Evolutionary conservation across 192 early-diverging fungal genomes (phyloP), one percentile per base, ranked within the genome.

Genomic region (Phlyctochytrium planicorne): DNA sequence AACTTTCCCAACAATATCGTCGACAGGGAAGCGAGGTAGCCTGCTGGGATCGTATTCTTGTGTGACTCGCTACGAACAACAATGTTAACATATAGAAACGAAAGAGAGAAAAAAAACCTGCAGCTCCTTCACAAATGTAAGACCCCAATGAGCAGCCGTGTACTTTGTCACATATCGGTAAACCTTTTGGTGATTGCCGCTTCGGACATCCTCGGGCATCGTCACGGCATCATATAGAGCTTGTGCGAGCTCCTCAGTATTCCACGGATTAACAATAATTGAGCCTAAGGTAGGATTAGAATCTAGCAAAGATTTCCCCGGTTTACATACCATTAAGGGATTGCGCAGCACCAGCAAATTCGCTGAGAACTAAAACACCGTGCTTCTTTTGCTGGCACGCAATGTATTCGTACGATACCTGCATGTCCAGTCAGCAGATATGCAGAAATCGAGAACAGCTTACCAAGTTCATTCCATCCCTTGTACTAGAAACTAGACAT

Each of bases 391-490:
- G 80, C 53, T 64, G 36, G 31, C n/a, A 66, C 4, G 32, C 50
- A 53, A 74, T 52, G 30, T 33, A 12, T 3, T 4, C 30, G 50
- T 65, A 66, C 10, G 40, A 47, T 6, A 47, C 40, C 40, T 47
- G 6, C 6, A 47, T 47, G n/a, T n/a, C 20, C 6, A 20, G 20
- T 47, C 20, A 47, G 40, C 6, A 6, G 6, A 14, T 47, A 6
- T 14, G 40, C 40, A 20, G 10, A 47, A 20, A 47, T 6, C 40
- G 6, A 14, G 20, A 14, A 6, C 6, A 14, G 2, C 65, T 31
- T 59, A 84, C 98, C 53, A 99, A 77, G 75, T 99, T 99, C 98
- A 99, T 99, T 50, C 98, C 98, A 78, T 99, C 96, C 65, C 98
- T 88, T 2, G 98, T 99, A 40, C 95, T 97, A 29, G 96, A 94